These are phyloP conservation scores for Apiotrichum veenhuisii DNA, from an alignment of 1,284 basidiomycete genomes.

Conservation along the genomic window DNA sequence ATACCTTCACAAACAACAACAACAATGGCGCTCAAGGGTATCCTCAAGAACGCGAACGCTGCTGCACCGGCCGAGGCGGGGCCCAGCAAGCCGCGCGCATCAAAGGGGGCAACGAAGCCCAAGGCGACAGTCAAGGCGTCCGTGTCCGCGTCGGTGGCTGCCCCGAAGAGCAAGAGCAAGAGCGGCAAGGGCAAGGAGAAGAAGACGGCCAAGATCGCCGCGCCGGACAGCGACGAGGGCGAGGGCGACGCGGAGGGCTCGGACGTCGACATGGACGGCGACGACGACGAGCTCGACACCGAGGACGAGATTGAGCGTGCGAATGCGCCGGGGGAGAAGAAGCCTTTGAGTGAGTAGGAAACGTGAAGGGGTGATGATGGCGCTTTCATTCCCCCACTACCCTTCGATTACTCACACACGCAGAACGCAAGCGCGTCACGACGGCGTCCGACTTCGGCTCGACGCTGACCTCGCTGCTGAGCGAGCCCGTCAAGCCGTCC, in stretches of 20 bases:
- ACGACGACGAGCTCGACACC: conserved; percentile 16
- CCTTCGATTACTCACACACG: conserved; percentile 10
- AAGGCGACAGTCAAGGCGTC: conserved; percentile 1
- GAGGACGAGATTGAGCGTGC: conserved; percentile 21
- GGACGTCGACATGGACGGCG: conserved; percentile 11
- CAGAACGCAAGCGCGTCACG: conserved; percentile 44
- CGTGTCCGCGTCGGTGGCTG: conserved; percentile 5
- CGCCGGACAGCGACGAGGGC: not conserved
- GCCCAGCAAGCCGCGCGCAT: conserved; percentile 4
- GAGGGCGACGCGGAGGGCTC: conserved; percentile 12
- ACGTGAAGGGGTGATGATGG: too few relatives aligned
- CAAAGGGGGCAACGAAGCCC: not conserved
- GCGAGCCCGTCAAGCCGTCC: conserved; percentile 26
- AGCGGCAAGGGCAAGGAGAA: not conserved
- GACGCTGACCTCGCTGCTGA: conserved; percentile 45
- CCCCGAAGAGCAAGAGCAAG: too few relatives aligned
- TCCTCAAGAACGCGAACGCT: conserved; percentile 14
- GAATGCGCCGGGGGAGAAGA: conserved; percentile 13
- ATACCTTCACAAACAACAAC: too few relatives aligned
- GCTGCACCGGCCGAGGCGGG: conserved; percentile 3
- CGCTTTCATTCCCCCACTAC: not conserved
- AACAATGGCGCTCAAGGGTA: conserved; percentile 19
- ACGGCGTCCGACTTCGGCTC: conserved; percentile 46
- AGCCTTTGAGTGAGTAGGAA: conserved; percentile 19
- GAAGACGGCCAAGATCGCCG: conserved; percentile 11